A percentile compares a stretch with the other conserved stretches of the same genome.
These are phyloP conservation scores for Eucalyptus decipiens DNA, from an alignment of 345 rosid genomes.

Conservation along the genomic window DNA sequence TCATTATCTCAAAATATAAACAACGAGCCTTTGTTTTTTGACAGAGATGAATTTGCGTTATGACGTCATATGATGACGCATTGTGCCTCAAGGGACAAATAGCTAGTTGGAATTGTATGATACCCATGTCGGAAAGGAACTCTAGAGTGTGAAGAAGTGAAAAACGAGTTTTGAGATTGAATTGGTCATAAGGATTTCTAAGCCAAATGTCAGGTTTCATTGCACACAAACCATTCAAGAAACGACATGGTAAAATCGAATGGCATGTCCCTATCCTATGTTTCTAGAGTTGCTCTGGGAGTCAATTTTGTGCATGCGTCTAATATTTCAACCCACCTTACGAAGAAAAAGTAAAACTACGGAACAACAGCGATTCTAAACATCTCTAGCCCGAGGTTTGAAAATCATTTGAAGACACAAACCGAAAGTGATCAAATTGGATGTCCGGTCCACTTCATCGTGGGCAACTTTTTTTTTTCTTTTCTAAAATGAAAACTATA, in stretches of 20 bases:
- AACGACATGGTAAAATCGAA: neutral
- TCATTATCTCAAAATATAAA: no score
- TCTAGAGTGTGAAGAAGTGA: accelerated
- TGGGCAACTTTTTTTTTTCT: neutral
- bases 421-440: neutral
- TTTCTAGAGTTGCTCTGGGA: neutral
- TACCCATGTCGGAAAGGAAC: neutral
- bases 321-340: neutral
- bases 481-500: neutral
- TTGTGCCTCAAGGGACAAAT: no score
- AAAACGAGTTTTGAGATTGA: neutral
- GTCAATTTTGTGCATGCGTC: neutral
- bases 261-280: neutral
- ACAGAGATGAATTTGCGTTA: neutral
- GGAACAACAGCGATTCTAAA: accelerated
- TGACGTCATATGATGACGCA: accelerated
- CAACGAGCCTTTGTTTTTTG: no score
- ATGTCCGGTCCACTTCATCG: neutral
- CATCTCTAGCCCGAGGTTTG: neutral
- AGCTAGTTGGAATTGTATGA: neutral
- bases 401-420: neutral
- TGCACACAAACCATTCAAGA: neutral
- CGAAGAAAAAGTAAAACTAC: accelerated
- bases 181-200: accelerated
- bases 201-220: neutral